Conservation (phyloP, 805 yeast genomes). For the Maudiozyma turicensis region DNA sequence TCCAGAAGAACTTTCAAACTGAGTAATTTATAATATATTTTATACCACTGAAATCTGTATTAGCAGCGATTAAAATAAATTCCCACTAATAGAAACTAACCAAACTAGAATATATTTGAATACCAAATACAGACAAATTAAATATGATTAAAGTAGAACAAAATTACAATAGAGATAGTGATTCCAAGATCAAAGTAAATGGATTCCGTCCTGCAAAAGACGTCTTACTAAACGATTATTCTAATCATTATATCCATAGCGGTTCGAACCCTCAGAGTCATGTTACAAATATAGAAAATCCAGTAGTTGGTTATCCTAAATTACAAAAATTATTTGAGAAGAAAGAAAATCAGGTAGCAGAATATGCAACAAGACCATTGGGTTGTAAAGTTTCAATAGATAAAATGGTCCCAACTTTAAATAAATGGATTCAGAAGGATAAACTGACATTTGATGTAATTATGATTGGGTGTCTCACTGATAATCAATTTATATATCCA, state of each 20-base stretch:
- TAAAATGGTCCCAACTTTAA: constrained; percentile 47
- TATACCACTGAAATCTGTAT: no score
- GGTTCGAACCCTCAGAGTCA: constrained; percentile 52
- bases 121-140: no score
- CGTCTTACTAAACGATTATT: constrained; percentile 57
- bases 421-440: constrained; percentile 50
- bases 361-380: constrained; percentile 50
- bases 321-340: constrained; percentile 56
- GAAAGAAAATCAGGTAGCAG: constrained; percentile 47
- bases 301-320: constrained; percentile 81
- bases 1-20: no score
- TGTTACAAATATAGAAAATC: constrained; percentile 55
- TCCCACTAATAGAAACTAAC: background rate
- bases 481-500: constrained; percentile 59
- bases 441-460: constrained; percentile 73
- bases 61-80: no score
- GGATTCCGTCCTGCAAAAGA: constrained; percentile 20
- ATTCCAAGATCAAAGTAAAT: constrained; percentile 10
- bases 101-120: background rate
- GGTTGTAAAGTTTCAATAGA: constrained; percentile 49
- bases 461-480: constrained; percentile 81
- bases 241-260: constrained; percentile 57
- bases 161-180: background rate
- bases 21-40: no score
- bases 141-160: background rate